A percentile compares a stretch with the other conserved stretches of the same genome.
These are phyloP conservation scores for Perkinsus olseni DNA, from an alignment of 169 alveolate species.

Conservation along the genomic window DNA sequence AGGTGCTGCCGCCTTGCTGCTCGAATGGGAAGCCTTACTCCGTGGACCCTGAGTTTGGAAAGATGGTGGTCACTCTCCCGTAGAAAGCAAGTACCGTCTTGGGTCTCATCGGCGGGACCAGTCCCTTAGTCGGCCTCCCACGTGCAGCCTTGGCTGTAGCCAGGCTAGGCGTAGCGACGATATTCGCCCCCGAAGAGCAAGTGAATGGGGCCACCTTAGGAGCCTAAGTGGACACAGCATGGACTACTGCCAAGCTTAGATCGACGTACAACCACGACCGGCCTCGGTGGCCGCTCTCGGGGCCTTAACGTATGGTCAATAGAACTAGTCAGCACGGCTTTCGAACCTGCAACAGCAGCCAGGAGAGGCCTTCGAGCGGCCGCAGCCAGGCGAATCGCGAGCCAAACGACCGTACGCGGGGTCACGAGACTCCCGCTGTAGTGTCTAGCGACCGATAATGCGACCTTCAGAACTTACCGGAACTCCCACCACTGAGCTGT, in stretches of 20 bases:
- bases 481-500: background rate
- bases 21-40: background rate
- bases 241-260: background rate
- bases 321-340: background rate
- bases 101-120: background rate
- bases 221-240: background rate
- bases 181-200: background rate
- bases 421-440: too few species aligned
- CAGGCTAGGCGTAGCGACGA: background rate
- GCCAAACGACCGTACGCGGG: too few species aligned
- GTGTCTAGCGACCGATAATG: too few species aligned
- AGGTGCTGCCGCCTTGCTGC: background rate
- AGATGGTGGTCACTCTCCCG: background rate
- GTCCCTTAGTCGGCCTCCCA: background rate
- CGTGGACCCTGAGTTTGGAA: background rate
- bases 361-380: background rate
- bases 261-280: background rate
- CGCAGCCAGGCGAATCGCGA: too few species aligned
- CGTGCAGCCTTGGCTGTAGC: background rate
- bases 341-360: background rate
- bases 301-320: background rate
- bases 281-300: background rate
- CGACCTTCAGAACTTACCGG: background rate
- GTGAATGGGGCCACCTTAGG: background rate
- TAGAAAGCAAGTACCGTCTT: background rate